Percentiles rank a stretch among this genome's conserved stretches.
Conservation (phyloP, 805 yeast genomes). For the Candida ovalis region DNA sequence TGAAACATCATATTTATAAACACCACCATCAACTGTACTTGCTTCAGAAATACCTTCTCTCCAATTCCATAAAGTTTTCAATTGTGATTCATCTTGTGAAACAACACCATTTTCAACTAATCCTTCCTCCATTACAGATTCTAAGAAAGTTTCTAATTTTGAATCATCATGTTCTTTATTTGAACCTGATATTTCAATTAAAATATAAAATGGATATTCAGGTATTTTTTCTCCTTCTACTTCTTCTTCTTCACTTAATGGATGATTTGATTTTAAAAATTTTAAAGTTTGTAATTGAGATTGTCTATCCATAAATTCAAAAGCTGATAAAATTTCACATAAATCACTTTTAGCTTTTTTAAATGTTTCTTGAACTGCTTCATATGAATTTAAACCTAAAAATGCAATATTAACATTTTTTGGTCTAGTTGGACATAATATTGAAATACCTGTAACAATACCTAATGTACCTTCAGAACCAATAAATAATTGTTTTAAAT, state of each 20-base stretch:
- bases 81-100: conserved; percentile 91
- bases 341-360: conserved; percentile 73
- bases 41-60: conserved; percentile 94
- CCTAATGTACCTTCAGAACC: conserved; percentile 95
- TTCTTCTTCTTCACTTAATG: conserved; percentile 41
- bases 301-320: conserved; percentile 85
- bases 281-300: conserved; percentile 62
- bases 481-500: conserved; percentile 85
- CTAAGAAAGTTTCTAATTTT: conserved; percentile 82
- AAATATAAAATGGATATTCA: conserved; percentile 81
- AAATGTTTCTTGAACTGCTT: conserved; percentile 80
- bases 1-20: conserved; percentile 95
- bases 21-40: conserved; percentile 82
- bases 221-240: conserved; percentile 44
- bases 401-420: conserved; percentile 83
- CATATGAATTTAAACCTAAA: conserved; percentile 76
- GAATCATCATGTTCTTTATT: conserved; percentile 90
- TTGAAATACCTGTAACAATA: conserved; percentile 83
- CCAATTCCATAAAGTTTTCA: conserved; percentile 87
- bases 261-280: conserved; percentile 61
- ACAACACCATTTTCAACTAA: conserved; percentile 89
- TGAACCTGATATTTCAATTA: conserved; percentile 96
- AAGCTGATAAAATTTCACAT: conserved; percentile 84
- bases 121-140: conserved; percentile 78
- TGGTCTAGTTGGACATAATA: conserved; percentile 87